phyloP scores from a whole-genome alignment of 345 rosid species.

The Noccaea caerulescens region DNA sequence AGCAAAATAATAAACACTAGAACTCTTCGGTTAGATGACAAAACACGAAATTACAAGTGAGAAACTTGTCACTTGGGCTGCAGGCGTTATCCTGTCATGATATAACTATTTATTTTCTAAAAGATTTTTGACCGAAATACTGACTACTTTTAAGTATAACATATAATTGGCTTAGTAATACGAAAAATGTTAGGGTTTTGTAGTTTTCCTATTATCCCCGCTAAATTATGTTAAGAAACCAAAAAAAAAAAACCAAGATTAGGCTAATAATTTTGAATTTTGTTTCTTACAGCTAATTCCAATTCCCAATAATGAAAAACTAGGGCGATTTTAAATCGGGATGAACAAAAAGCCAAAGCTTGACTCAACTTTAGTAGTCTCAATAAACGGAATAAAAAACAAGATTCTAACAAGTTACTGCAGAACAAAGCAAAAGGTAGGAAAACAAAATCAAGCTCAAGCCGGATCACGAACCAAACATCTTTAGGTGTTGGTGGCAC shows the following conservation, averaged over 20 bases:
- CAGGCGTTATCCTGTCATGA: not conserved
- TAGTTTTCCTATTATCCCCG: no score
- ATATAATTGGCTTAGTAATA: no score
- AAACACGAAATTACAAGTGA: not conserved
- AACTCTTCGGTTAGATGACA: constrained; percentile 14
- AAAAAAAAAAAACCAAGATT: no score
- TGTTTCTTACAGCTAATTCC: no score
- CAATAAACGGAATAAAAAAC: constrained; percentile 14
- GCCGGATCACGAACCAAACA: constrained; percentile 9
- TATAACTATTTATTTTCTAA: no score
- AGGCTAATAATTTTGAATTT: no score
- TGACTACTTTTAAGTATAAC: no score
- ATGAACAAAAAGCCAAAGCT: not conserved
- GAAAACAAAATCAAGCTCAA: not conserved
- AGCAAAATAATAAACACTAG: constrained; percentile 24
- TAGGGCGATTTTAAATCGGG: no score
- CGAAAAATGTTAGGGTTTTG: no score
- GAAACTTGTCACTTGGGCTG: constrained; percentile 17
- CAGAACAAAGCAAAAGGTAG: not conserved
- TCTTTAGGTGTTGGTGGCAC: constrained; percentile 68
- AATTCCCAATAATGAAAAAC: not conserved
- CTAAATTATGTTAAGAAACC: no score
- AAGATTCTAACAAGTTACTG: constrained; percentile 19
- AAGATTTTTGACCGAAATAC: no score
- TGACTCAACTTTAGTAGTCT: not conserved